These are phyloP conservation scores for Angomonas deanei DNA, from an alignment of 208 protist genomes.

Conservation along the genomic window DNA sequence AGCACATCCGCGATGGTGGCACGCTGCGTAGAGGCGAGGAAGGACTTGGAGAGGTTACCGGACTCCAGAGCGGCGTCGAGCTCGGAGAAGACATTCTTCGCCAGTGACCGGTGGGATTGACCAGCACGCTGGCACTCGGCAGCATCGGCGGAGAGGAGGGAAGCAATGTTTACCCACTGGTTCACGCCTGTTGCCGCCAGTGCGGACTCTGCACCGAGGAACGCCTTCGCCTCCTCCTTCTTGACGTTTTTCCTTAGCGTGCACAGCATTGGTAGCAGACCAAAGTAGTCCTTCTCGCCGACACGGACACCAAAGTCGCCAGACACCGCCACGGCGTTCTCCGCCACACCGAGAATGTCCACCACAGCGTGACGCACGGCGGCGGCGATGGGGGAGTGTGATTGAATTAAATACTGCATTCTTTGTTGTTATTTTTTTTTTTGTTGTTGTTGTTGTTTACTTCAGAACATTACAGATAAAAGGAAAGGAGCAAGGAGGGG, in stretches of 20 bases:
- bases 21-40: slow-evolving; percentile 35
- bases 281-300: slow-evolving; percentile 15
- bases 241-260: slow-evolving; percentile 21
- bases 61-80: slow-evolving; percentile 38
- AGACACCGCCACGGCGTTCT: slow-evolving; percentile 6
- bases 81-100: slow-evolving; percentile 34
- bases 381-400: slow-evolving; percentile 21
- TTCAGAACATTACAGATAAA: neutral
- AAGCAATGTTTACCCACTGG: slow-evolving; percentile 46
- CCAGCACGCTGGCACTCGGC: slow-evolving; percentile 1
- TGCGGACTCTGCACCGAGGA: slow-evolving; percentile 24
- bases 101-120: slow-evolving; percentile 20
- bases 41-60: slow-evolving; percentile 19
- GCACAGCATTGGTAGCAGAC: slow-evolving; percentile 25
- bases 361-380: slow-evolving; percentile 25
- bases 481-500: neutral
- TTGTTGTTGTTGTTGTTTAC: slow-evolving; percentile 1
- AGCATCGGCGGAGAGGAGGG: slow-evolving; percentile 23
- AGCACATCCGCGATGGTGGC: slow-evolving; percentile 72
- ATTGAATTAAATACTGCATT: slow-evolving; percentile 18
- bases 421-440: neutral
- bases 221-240: slow-evolving; percentile 16
- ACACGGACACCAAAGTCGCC: slow-evolving; percentile 19
- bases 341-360: slow-evolving; percentile 13
- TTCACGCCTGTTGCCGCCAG: slow-evolving; percentile 33